Conservation (phyloP, 1,284 basidiomycete species). For the Marasmius fiardii region DNA sequence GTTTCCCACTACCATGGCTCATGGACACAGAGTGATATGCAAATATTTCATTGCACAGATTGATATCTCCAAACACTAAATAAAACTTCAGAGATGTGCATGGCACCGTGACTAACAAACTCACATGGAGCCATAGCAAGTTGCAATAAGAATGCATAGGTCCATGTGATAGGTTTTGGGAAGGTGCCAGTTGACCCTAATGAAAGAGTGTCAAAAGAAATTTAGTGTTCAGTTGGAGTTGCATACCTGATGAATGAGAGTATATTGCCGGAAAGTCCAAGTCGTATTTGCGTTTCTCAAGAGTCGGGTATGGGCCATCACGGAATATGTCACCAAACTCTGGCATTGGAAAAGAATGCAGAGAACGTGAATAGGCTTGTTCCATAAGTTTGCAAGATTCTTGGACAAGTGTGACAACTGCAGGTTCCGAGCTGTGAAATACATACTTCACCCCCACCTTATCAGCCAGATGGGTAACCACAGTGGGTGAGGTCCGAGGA, state of each 20-base stretch:
- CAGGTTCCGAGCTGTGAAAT: constrained; percentile 9
- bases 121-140: constrained; percentile 9
- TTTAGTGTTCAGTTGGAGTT: background rate
- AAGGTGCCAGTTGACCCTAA: constrained; percentile 17
- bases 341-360: background rate
- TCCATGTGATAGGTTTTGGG: constrained; percentile 18
- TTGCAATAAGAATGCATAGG: constrained; percentile 12
- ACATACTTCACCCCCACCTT: constrained; percentile 5
- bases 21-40: constrained; percentile 11
- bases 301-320: background rate
- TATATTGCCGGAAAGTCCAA: constrained; percentile 12
- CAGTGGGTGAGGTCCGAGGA: constrained; percentile 13
- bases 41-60: constrained; percentile 7
- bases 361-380: background rate
- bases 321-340: background rate
- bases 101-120: background rate
- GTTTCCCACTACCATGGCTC: constrained; percentile 11
- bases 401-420: constrained; percentile 16
- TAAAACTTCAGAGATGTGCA: background rate
- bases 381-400: constrained; percentile 3
- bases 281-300: background rate
- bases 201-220: background rate
- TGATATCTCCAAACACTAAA: constrained; percentile 9
- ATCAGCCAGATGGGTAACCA: constrained; percentile 14
- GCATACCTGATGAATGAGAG: constrained; percentile 21